Evolutionary conservation across 306 rosid genomes (phyloP).

Genomic region (Gleditsia sinensis): DNA sequence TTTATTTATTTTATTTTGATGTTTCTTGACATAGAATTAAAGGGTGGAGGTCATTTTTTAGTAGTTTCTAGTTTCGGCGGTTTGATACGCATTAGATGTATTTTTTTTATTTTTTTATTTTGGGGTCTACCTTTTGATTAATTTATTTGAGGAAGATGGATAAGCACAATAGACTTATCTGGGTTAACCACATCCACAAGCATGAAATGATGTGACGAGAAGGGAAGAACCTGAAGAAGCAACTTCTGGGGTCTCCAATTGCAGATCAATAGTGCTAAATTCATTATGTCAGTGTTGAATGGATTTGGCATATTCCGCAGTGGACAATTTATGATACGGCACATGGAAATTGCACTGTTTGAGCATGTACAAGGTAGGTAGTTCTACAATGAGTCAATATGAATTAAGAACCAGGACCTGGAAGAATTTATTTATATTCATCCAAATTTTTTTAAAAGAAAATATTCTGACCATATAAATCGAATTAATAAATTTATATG

Average conservation of each 20-base stretch:
- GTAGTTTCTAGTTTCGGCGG: not conserved
- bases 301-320: not conserved
- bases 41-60: not conserved
- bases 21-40: too few relatives aligned
- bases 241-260: not conserved
- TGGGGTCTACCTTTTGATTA: slow-evolving; percentile 2
- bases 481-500: too few relatives aligned
- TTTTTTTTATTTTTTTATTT: not conserved
- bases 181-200: not conserved
- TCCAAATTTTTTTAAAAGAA: too few relatives aligned
- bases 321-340: too few relatives aligned
- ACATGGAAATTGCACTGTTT: too few relatives aligned
- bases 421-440: too few relatives aligned
- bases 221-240: not conserved
- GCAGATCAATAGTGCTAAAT: not conserved
- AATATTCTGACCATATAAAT: too few relatives aligned
- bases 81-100: too few relatives aligned
- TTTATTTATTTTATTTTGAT: too few relatives aligned
- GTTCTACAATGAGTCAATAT: too few relatives aligned
- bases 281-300: not conserved
- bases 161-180: not conserved
- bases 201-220: not conserved
- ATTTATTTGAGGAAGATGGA: slow-evolving; percentile 5
- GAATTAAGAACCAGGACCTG: too few relatives aligned
- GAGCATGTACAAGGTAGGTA: too few relatives aligned